Base-by-base conservation (phyloP, 352 stramenopile genomes). In the Globisporangium okanoganense region DNA sequence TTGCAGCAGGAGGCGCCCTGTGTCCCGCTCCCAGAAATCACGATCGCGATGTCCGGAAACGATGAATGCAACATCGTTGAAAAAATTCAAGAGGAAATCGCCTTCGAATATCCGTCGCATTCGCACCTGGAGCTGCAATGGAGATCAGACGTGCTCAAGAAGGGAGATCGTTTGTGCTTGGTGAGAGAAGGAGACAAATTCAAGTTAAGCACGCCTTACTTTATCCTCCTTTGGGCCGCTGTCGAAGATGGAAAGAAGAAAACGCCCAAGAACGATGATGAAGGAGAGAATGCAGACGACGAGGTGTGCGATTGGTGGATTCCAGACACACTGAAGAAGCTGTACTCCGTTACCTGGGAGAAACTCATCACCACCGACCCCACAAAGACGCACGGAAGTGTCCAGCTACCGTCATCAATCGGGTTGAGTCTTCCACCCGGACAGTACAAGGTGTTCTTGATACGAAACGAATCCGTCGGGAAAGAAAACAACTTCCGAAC, bases 401-500 rank as follows among this genome's bases (percentile, higher is more conserved):
- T 72, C 5, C 65, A 67, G 2, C 64, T 85, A 16, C 75, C 75
- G 9, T 85, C 73, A 0, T 76, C 75, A 7, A 63, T 77, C 8
- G 69, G 68, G 13, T 52, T 85, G 51, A 82, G 75, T 66, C 50
- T 85, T 8, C 75, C 75, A 0, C 75, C 75, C 5, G 75, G 75
- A 1, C 57, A 65, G 3, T 85, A 85, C 63, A 67, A 62, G 40
- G 20, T 85, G 18, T 85, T 79, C 20, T 59, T 85, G 31, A 44
- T 85, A 33, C 69, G 75, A 59, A 82, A 85, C 29, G 66, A 79
- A 24, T 66, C 56, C 0, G 56, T 67, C 12, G 38, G 43, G 9
- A 44, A 38, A 5, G 53, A 51, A 0, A 60, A 44, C 13, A 85
- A 81, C 3, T 72, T 56, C 16, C 75, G 77, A 25, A 62, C 57